Base-by-base conservation (phyloP, 768 basidiomycete species). In the Tylopilus felleus region DNA sequence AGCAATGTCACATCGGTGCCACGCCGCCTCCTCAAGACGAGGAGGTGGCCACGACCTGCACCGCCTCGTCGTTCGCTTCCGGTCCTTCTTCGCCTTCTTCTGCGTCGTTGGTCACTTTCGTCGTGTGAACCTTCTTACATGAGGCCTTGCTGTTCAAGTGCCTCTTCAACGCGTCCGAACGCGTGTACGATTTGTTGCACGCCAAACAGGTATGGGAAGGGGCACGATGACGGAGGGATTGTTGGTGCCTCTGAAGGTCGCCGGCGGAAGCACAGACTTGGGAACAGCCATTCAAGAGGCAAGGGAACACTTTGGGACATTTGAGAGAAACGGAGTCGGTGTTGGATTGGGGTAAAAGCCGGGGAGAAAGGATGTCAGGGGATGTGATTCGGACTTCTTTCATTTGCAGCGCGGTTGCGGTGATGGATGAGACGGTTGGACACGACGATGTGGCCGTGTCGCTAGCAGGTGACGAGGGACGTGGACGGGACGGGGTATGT, bases 121-220 rank as follows among this genome's bases (percentile, higher is more conserved):
- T 49, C 35, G 47, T 49, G 29, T 69, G 68, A 12, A n/a, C 43
- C 47, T 22, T 61, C 59, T 63, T 70, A 56, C 69, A 72, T 27
- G 52, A 47, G 1, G 50, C 60, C 58, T 66, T 68, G 55, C 55
- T 58, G 47, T 61, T 68, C 16, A 70, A 62, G 49, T 70, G 69
- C 58, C 69, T 60, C 65, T 72, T 71, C 54, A 72, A 55, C 8
- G 65, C 70, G 58, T 71, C 70, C 10, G 52, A 16, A 31, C 69
- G 65, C 39, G 70, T 69, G 53, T 69, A 70, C 5, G 58, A 55
- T 56, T 66, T 65, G 40, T 55, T 46, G 21, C 69, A 70, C 10
- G 60, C 63, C 46, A 60, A 33, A 40, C 69, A 72, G 23, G 5
- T 8, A 47, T 59, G 53, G 5, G 63, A 58, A 6, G 70, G 68